Evolutionary conservation across 2,329 filamentous ascomycete species (phyloP).

Genomic region (Colletotrichum siamense): DNA sequence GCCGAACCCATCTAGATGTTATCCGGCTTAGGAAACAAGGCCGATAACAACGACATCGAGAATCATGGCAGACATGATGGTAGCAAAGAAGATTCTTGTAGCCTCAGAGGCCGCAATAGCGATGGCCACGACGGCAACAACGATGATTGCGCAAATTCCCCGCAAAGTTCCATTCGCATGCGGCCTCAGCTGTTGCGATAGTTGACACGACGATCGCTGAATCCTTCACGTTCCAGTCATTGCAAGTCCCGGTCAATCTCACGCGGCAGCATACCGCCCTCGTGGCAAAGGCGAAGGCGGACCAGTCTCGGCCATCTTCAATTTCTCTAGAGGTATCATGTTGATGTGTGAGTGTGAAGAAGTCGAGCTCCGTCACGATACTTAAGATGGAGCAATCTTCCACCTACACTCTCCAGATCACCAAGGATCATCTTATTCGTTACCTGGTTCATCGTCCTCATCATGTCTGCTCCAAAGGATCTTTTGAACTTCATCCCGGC

Average conservation of each 20-base stretch:
- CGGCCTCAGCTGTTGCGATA: background rate
- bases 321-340: background rate
- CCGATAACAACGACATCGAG: rapidly evolving
- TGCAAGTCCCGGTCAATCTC: background rate
- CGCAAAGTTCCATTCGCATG: background rate
- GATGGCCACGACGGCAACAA: rapidly evolving
- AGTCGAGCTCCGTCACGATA: too few relatives aligned
- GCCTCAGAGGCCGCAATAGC: rapidly evolving
- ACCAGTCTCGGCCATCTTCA: background rate
- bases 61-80: rapidly evolving
- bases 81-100: rapidly evolving
- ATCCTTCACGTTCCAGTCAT: background rate
- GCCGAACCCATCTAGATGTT: background rate
- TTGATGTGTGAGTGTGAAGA: background rate
- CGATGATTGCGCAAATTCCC: background rate
- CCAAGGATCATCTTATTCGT: background rate
- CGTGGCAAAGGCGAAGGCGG: rapidly evolving
- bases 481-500: background rate
- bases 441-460: background rate
- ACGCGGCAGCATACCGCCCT: background rate
- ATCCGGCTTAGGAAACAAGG: background rate
- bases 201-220: background rate
- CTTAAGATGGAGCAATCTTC: background rate
- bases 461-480: background rate
- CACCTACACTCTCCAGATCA: too few relatives aligned